Percentiles rank a stretch among this genome's conserved stretches.
phyloP scores from a whole-genome alignment of 495 filamentous ascomycete genomes.

The Patellaria atrata region DNA sequence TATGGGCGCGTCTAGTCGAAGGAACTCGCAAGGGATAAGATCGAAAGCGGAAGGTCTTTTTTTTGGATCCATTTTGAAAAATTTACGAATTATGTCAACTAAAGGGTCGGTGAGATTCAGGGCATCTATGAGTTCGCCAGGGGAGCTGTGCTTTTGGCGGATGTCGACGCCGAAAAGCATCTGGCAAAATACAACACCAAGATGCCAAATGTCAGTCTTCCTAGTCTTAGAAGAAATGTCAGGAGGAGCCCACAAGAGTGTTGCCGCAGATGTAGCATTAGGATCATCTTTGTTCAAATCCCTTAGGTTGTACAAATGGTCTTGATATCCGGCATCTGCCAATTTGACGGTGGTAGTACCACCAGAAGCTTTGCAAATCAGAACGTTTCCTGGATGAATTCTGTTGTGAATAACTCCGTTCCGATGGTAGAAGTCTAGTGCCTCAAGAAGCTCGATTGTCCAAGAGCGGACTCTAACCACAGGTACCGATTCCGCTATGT shows the following conservation, averaged over 20 bases:
- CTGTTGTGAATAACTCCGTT: conserved; percentile 68
- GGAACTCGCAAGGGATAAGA: conserved; percentile 75
- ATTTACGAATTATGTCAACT: conserved; percentile 61
- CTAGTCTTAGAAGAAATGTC: conserved; percentile 57
- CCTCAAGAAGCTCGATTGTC: conserved; percentile 84
- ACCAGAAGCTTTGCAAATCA: conserved; percentile 48
- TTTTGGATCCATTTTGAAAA: conserved; percentile 70
- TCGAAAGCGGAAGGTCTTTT: conserved; percentile 84
- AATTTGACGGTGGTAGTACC: conserved; percentile 47
- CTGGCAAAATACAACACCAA: conserved; percentile 78
- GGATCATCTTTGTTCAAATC: conserved; percentile 30
- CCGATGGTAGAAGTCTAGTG: conserved; percentile 69
- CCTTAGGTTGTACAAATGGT: conserved; percentile 43
- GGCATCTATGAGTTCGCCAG: conserved; percentile 45
- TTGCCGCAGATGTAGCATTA: conserved; percentile 34
- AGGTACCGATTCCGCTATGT: conserved; percentile 57
- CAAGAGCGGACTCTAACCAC: conserved; percentile 62
- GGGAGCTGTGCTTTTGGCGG: conserved; percentile 61
- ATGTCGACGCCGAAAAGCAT: conserved; percentile 84
- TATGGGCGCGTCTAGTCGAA: conserved; percentile 48
- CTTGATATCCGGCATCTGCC: conserved; percentile 54
- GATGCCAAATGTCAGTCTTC: conserved; percentile 89
- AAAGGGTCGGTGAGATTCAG: conserved; percentile 60
- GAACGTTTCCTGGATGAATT: conserved; percentile 61
- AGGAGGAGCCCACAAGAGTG: conserved; percentile 70